These are phyloP conservation scores for Kuraishia piskuri DNA, from an alignment of 805 yeast species.

Conservation along the genomic window DNA sequence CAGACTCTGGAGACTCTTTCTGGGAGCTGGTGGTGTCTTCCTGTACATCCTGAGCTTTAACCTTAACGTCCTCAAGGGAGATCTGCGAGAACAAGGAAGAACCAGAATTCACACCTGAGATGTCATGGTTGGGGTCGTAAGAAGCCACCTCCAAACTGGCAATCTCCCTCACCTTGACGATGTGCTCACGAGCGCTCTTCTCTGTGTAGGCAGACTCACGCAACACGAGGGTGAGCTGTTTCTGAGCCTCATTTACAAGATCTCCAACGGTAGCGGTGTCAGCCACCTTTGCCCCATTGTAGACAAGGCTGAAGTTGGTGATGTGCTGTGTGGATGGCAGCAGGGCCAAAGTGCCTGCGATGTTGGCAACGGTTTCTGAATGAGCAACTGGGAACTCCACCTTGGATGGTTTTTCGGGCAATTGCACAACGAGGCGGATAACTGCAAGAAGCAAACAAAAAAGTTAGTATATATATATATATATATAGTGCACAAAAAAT, in stretches of 20 bases:
- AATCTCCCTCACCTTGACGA: constrained; percentile 53
- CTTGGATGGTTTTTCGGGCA: constrained; percentile 18
- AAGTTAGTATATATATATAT: background rate
- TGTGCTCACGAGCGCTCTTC: constrained; percentile 51
- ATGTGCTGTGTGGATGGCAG: constrained; percentile 47
- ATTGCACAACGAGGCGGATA: constrained; percentile 15
- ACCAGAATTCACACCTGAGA: constrained; percentile 36
- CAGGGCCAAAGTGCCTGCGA: constrained; percentile 50
- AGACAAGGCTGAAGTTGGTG: constrained; percentile 48
- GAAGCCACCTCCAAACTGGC: constrained; percentile 42
- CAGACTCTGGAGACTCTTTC: constrained; percentile 9
- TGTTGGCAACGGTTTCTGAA: constrained; percentile 44
- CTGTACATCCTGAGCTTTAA: constrained; percentile 7
- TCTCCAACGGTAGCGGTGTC: constrained; percentile 17
- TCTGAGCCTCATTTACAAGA: constrained; percentile 12
- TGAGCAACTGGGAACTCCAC: constrained; percentile 17
- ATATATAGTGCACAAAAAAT: no score
- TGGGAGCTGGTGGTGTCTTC: constrained; percentile 7
- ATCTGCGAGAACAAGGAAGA: constrained; percentile 36
- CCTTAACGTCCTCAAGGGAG: constrained; percentile 24
- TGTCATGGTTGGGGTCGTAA: constrained; percentile 29
- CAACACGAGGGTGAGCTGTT: constrained; percentile 30
- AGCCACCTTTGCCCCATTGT: constrained; percentile 24
- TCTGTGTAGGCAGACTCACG: constrained; percentile 52
- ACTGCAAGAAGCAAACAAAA: constrained; percentile 2